Evolutionary conservation across 1,139 yeast species (phyloP), one percentile per base, ranked within the genome.

Genomic region (Saccharomycopsis hybrid): DNA sequence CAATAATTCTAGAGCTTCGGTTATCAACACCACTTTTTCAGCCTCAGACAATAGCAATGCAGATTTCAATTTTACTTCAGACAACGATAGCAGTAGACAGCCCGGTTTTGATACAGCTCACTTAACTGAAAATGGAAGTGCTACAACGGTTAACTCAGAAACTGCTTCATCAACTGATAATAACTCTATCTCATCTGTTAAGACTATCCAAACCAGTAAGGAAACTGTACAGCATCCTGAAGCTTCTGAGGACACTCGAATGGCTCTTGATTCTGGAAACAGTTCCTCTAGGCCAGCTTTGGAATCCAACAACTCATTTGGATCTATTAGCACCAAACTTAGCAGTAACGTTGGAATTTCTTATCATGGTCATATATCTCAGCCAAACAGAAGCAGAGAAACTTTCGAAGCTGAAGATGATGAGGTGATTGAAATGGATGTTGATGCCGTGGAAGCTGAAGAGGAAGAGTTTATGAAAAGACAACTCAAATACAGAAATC

Each of bases 271-370:
- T n/a, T n/a, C n/a, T n/a, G n/a, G n/a, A n/a, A n/a, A n/a, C n/a
- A n/a, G n/a, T n/a, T 5, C 33, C 9, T 7, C 5, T 9, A 31
- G 33, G 9, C 33, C 33, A 31, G 8, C 5, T 5, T 9, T 31
- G 9, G 8, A 31, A 7, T 7, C 33, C 33, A 9, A 5, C 33
- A 31, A 31, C 33, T 36, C 39, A 8, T 13, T 9, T 5, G 5
- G 5, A 8, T 8, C 39, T 24, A n/a, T n/a, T n/a, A n/a, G n/a
- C n/a, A 36, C 7, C 13, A 36, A 36, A n/a, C 13, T 9, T 13
- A 48, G 52, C 37, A 51, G 54, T 38, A 48, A 51, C 35, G 35
- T 51, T 35, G 54, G 54, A 13, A 32, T 49, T n/a, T 37, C 48
- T 18, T 51, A 51, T 30, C 46, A 49, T 30, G 54, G 54, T 29